Conservation (phyloP, 352 stramenopile genomes). For the Blastocystis sp. region DNA sequence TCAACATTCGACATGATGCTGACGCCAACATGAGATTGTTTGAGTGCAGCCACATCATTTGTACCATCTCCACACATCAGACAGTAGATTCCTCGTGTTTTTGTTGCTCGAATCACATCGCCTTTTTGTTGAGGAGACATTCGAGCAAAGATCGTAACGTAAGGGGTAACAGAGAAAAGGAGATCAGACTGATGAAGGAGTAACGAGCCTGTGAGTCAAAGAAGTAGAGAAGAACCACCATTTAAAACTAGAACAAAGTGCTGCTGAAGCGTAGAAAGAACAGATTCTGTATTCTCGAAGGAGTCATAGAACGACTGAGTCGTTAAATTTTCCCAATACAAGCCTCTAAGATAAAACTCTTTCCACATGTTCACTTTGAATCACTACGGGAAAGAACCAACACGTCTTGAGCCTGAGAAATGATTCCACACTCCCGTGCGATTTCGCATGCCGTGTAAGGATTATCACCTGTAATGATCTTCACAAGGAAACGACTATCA, state of each 20-base stretch:
- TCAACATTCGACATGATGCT: constrained; percentile 82
- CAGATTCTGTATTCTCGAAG: neutral
- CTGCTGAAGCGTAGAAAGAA: neutral
- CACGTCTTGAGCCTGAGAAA: constrained; percentile 65
- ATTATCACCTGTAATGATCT: constrained; percentile 97
- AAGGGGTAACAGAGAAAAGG: constrained; percentile 53
- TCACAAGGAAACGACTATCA: constrained; percentile 80
- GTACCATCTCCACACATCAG: constrained; percentile 96
- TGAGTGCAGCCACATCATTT: constrained; percentile 91
- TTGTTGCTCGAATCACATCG: constrained; percentile 85
- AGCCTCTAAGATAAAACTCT: constrained; percentile 68
- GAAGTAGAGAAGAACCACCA: constrained; percentile 19
- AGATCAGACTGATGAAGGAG: constrained; percentile 67
- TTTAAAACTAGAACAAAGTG: constrained; percentile 9
- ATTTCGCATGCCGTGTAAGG: constrained; percentile 92
- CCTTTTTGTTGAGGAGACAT: constrained; percentile 93
- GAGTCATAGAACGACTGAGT: neutral
- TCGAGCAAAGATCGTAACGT: constrained; percentile 81
- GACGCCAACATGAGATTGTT: constrained; percentile 85
- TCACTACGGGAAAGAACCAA: constrained; percentile 64
- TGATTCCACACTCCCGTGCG: constrained; percentile 85
- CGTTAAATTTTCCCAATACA: constrained; percentile 73
- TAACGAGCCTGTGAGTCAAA: constrained; percentile 63
- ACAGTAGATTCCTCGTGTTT: constrained; percentile 80
- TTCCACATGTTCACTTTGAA: neutral